Evolutionary conservation across 192 early-diverging fungal genomes (phyloP), one percentile per base, ranked within the genome.

Genomic region (Gigaspora rosea): DNA sequence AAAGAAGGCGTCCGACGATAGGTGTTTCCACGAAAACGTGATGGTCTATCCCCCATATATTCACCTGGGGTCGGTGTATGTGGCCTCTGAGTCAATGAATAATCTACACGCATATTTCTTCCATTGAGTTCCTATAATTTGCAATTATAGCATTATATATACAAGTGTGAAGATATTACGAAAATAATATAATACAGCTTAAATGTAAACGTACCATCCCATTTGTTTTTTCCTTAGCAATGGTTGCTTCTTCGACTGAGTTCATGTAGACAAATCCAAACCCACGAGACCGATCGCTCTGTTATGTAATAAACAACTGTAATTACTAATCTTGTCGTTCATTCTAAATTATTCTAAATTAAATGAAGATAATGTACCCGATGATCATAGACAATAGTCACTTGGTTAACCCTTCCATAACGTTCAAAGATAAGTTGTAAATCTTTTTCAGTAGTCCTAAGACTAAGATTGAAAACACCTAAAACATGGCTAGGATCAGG

Each of bases 41-140:
- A 22, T 32, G 58, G 72, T 50, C 76, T 79, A 71, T 84, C 86
- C 51, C 91, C 91, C 91, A 92, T 90, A 74, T 92, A 92, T 78
- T 87, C 85, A 67, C 91, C 91, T 69, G 90, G 90, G n/a, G 91
- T 91, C 58, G 91, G 86, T n/a, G 80, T 84, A 79, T 92, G 91
- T 18, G 90, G 78, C 47, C 87, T 82, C 63, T 82, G 80, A 48
- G 91, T 92, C 22, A 90, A 73, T 3, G 89, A 90, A 70, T 78
- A 92, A 76, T 86, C 85, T 15, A 92, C 88, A 67, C 89, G 80
- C 66, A 91, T 86, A 13, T 82, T 81, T 51, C 89, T 85, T 18
- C 85, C 88, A 77, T 92, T 82, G 59, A 92, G 73, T 63, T 85
- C 85, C 84, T 90, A 76, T 18, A 59, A 36, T 47, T 35, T 6